Evolutionary conservation across 192 early-diverging fungal genomes (phyloP).

Genomic region (Mortierella claussenii): DNA sequence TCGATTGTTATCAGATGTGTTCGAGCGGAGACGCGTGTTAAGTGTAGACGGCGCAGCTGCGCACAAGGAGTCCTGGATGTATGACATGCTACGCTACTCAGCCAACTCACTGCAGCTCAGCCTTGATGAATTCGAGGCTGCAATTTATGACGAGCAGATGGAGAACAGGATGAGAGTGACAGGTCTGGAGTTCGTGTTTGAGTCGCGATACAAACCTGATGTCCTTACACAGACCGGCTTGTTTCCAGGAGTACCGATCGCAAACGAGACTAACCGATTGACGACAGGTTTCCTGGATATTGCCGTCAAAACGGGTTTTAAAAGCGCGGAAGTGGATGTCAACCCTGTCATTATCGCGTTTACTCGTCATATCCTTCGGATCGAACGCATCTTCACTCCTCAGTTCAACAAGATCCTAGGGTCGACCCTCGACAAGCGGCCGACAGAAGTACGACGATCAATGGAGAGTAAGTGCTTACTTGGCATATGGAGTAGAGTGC

Average conservation of each 20-base stretch:
- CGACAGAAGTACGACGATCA: conserved; percentile 19
- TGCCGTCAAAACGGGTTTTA: conserved; percentile 46
- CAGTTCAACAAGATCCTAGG: conserved; percentile 38
- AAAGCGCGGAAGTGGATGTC: conserved; percentile 53
- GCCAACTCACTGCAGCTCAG: conserved; percentile 51
- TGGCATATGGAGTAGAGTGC: not conserved
- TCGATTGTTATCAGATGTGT: conserved; percentile 60
- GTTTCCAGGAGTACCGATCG: conserved; percentile 9
- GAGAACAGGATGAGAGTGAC: conserved; percentile 60
- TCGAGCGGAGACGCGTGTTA: conserved; percentile 47
- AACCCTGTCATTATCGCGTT: conserved; percentile 67
- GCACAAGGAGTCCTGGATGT: conserved; percentile 34
- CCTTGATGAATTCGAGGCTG: conserved; percentile 55
- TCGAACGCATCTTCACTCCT: conserved; percentile 63
- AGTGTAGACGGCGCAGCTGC: conserved; percentile 1
- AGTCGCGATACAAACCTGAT: conserved; percentile 53
- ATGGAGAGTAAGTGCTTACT: conserved; percentile 28
- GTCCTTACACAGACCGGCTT: conserved; percentile 17
- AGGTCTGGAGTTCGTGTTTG: conserved; percentile 49
- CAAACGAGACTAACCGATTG: conserved; percentile 18
- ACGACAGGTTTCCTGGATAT: conserved; percentile 58
- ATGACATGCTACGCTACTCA: conserved; percentile 41
- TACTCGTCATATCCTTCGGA: conserved; percentile 63
- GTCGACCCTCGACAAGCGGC: conserved; percentile 10
- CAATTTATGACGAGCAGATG: conserved; percentile 60